phyloP scores from a whole-genome alignment of 371 early-diverging fungal species.

The Encephalitozoon romaleae region DNA sequence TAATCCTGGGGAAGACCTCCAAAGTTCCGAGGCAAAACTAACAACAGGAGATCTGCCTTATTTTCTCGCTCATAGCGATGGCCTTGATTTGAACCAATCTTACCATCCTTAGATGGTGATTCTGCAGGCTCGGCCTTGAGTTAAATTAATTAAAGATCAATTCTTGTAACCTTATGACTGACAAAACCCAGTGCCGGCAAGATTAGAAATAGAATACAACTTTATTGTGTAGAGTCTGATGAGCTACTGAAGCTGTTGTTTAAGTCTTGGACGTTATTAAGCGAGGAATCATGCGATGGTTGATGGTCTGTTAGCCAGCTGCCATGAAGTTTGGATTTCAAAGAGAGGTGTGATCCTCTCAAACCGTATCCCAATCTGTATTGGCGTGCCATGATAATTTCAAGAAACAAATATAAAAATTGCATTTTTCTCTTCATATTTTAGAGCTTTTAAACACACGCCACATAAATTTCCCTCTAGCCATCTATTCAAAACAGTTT shows the following conservation, averaged over 20 bases:
- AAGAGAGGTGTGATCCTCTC: not conserved
- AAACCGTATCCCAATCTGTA: not conserved
- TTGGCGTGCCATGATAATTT: not conserved
- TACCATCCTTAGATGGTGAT: not conserved
- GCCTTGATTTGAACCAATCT: not conserved
- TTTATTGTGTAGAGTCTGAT: too few relatives aligned
- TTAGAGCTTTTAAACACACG: not conserved
- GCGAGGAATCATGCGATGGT: not conserved
- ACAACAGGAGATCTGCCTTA: not conserved
- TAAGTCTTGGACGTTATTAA: not conserved
- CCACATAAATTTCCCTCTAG: not conserved
- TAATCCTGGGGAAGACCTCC: not conserved
- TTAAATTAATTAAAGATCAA: not conserved
- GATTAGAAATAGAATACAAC: not conserved
- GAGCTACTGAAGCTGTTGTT: not conserved
- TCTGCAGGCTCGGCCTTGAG: not conserved
- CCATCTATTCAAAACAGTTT: not conserved
- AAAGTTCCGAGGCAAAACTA: not conserved
- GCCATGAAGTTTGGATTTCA: not conserved
- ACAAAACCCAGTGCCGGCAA: not conserved
- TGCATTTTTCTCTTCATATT: not conserved
- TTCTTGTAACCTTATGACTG: not conserved
- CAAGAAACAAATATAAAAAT: not conserved
- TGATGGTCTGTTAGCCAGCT: not conserved
- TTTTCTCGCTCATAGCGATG: not conserved